A percentile compares a stretch with the other conserved stretches of the same genome.
phyloP scores from a whole-genome alignment of 148 eudicot species.

The Camellia granthamiana region DNA sequence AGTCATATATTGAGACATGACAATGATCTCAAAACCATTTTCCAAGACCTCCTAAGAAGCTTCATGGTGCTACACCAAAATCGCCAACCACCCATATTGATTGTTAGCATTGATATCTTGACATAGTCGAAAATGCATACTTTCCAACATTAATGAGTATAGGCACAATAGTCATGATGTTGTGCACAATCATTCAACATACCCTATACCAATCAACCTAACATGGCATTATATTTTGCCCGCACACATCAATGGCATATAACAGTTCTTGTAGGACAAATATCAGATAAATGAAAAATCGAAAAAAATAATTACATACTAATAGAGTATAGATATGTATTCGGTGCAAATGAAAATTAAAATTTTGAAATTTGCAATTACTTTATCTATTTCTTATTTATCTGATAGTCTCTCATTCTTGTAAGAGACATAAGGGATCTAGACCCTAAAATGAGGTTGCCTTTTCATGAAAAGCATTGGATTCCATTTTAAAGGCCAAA shows the following conservation, averaged over 20 bases:
- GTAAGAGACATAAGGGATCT: no score
- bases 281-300: no score
- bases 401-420: neutral
- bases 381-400: neutral
- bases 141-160: neutral
- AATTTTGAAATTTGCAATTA: no score
- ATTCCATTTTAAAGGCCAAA: constrained; percentile 2
- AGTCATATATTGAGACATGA: neutral
- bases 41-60: neutral
- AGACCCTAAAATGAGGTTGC: neutral
- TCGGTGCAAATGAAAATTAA: no score
- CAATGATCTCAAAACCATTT: constrained; percentile 1
- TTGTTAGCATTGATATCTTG: neutral
- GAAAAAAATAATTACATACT: no score
- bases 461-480: constrained; percentile 10
- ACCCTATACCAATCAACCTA: neutral
- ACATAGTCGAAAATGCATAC: neutral
- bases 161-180: neutral
- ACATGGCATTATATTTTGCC: neutral
- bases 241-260: no score
- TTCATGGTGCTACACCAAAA: neutral
- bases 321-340: no score
- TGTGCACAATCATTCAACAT: neutral
- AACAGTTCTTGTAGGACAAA: neutral
- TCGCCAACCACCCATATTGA: neutral